These are phyloP conservation scores for Marsdenia floribunda DNA, from an alignment of 257 asterid species.

Conservation along the genomic window DNA sequence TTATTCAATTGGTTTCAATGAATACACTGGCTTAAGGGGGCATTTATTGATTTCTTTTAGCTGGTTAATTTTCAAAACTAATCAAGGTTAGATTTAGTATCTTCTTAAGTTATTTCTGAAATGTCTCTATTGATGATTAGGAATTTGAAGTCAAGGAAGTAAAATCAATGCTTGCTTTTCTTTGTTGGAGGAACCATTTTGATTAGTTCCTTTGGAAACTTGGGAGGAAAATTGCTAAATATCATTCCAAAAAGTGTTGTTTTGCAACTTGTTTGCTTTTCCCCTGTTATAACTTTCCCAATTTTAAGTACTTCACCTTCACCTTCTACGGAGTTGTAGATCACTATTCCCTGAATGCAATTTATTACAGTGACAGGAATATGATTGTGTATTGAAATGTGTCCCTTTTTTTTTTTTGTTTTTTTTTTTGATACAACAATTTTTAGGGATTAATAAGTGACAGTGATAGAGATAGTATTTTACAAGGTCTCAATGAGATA, in stretches of 20 bases:
- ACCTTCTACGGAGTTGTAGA: neutral
- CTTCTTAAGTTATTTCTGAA: neutral
- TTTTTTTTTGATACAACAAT: conserved; percentile 12
- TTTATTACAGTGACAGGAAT: neutral
- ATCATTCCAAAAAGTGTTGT: neutral
- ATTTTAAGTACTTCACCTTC: neutral
- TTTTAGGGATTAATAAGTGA: conserved; percentile 78
- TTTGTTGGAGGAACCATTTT: neutral
- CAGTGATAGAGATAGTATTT: conserved; percentile 54
- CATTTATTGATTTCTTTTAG: neutral
- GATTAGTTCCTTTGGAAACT: neutral
- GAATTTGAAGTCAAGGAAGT: neutral
- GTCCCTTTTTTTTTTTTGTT: no score
- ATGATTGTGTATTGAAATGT: neutral
- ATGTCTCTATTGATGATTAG: neutral
- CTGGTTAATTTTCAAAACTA: neutral
- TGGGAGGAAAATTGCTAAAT: neutral
- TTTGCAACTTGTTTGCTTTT: neutral
- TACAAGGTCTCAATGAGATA: conserved; percentile 69
- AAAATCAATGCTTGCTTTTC: neutral
- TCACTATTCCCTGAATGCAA: neutral
- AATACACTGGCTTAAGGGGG: neutral
- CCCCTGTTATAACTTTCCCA: neutral
- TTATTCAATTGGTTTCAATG: neutral
- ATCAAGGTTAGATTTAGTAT: neutral